Base-by-base conservation (phyloP, 345 rosid genomes). In the Lepidium aucheri region DNA sequence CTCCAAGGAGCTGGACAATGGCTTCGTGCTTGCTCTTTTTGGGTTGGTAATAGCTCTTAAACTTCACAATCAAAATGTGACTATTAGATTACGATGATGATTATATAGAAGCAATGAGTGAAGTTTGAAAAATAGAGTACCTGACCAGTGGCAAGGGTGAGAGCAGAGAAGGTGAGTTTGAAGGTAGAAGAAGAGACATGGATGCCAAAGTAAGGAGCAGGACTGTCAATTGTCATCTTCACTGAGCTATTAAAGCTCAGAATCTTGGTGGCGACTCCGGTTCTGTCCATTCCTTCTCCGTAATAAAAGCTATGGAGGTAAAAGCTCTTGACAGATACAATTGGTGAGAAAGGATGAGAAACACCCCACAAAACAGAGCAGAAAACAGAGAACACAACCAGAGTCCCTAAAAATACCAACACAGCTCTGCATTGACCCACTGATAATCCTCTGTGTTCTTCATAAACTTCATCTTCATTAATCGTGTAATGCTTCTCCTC, bases 361-460 rank as follows among this genome's bases (percentile, higher is more conserved):
- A 86, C 93, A 3, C 93, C 89, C 95, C 93, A 90, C 20, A 90
- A 72, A 73, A 86, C 84, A 69, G 89, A 73, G 78, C 93, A 88
- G 67, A 86, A 82, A 46, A 84, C 77, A 24, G 83, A 75, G 78
- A 90, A 88, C 72, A 86, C 35, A 28, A 57, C 56, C 3, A 79
- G 68, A 39, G 77, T 84, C 18, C 79, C 87, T 26, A 69, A 58
- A n/a, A 86, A 4, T 1, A 76, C 85, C 76, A 90, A 65, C 59
- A 84, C 44, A 8, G 78, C 73, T 78, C 86, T 90, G 47, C 82
- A 86, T 55, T 82, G 72, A 57, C 89, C 78, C 0, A 80, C 61
- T 0, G 78, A 74, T 30, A 74, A n/a, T 46, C 80, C 84, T 60
- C 59, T 73, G 41, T 73, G 79, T 9, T 68, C 82, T 7, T 68